phyloP scores from a whole-genome alignment of 2,329 filamentous ascomycete species.

The Graphiopsis chlorocephala region DNA sequence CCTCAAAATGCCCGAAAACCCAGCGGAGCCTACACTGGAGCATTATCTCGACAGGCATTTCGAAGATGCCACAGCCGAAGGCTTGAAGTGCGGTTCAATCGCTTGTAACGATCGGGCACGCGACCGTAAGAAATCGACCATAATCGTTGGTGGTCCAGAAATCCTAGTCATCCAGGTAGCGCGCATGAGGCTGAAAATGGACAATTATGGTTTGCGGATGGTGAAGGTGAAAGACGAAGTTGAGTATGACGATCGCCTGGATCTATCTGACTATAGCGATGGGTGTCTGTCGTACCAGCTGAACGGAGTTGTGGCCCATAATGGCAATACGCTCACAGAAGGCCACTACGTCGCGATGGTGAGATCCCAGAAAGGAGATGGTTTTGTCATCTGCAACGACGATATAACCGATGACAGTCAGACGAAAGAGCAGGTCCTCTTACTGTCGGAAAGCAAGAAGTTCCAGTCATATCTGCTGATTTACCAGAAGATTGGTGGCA shows the following conservation, averaged over 20 bases:
- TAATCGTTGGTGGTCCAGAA: conserved; percentile 15
- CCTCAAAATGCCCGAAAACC: not conserved
- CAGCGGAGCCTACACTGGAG: too few relatives aligned
- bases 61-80: not conserved
- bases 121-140: not conserved
- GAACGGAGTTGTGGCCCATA: conserved; percentile 16
- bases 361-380: conserved; percentile 21
- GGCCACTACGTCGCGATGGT: conserved; percentile 22
- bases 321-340: not conserved
- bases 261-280: not conserved
- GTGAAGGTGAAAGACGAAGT: not conserved
- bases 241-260: not conserved
- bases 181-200: conserved; percentile 1
- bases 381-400: not conserved
- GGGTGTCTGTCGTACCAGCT: not conserved
- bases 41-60: not conserved
- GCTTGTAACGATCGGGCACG: not conserved
- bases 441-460: not conserved
- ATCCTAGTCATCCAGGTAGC: conserved; percentile 16
- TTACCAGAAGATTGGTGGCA: conserved; percentile 6
- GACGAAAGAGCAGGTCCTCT: not conserved
- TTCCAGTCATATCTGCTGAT: conserved; percentile 2
- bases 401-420: not conserved
- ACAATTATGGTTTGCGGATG: not conserved
- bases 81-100: not conserved